A percentile compares a stretch with the other conserved stretches of the same genome.
Conservation (phyloP, 257 asterid genomes). For the Ehretia macrophylla region DNA sequence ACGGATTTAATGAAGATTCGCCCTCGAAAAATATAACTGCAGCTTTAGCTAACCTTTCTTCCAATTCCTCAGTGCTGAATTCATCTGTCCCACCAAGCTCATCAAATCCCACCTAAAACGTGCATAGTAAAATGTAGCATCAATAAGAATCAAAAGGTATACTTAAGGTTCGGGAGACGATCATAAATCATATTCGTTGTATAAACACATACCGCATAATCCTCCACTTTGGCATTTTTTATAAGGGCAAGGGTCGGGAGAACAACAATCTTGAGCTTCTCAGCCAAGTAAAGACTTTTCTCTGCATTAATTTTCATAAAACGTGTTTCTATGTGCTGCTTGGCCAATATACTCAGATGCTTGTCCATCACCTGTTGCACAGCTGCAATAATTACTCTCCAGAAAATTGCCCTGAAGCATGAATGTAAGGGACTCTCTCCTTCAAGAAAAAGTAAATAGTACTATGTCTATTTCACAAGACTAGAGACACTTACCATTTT, state of each 20-base stretch:
- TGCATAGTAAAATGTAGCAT: constrained; percentile 4
- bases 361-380: constrained; percentile 83
- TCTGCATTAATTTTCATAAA: constrained; percentile 91
- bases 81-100: constrained; percentile 93
- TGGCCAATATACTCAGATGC: constrained; percentile 78
- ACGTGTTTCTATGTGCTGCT: constrained; percentile 88
- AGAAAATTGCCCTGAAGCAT: neutral
- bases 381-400: constrained; percentile 7
- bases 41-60: constrained; percentile 86
- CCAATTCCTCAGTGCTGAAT: constrained; percentile 89
- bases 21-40: constrained; percentile 65
- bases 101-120: constrained; percentile 82
- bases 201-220: constrained; percentile 70
- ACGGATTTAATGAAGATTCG: constrained; percentile 54
- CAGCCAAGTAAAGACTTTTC: constrained; percentile 84
- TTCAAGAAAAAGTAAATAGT: no score
- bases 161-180: neutral
- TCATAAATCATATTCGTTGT: neutral
- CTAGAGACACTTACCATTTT: no score
- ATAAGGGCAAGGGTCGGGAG: constrained; percentile 94
- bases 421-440: no score
- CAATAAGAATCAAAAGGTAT: constrained; percentile 8
- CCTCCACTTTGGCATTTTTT: constrained; percentile 90
- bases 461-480: no score
- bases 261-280: constrained; percentile 81